phyloP scores from a whole-genome alignment of 169 alveolate genomes.

The Cryptosporidium ubiquitum region DNA sequence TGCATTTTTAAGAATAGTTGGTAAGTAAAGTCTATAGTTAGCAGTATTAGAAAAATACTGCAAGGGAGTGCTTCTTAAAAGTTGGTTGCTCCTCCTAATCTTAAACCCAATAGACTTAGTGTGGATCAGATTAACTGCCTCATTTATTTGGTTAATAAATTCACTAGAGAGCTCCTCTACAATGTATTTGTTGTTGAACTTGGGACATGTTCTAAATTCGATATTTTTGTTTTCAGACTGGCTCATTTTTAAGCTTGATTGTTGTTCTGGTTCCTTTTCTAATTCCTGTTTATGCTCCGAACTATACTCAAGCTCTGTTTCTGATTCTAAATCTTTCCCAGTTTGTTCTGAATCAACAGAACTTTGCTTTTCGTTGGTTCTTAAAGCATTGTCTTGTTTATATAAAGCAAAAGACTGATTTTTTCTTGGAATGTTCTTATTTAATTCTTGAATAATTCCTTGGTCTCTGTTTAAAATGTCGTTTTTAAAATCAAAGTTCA shows the following conservation, averaged over 20 bases:
- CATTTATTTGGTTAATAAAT: neutral
- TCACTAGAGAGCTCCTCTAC: neutral
- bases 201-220: neutral
- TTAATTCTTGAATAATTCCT: neutral
- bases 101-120: neutral
- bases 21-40: conserved; percentile 17
- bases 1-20: conserved; percentile 18
- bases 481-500: neutral
- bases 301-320: neutral
- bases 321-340: neutral
- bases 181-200: neutral
- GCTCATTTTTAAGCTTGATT: neutral
- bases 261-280: no score
- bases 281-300: neutral
- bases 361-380: neutral
- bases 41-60: conserved; percentile 3
- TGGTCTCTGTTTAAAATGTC: neutral
- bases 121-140: neutral
- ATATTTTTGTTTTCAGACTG: neutral
- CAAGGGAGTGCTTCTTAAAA: conserved; percentile 10
- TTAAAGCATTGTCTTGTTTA: neutral
- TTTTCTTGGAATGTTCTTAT: neutral
- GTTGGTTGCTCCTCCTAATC: conserved; percentile 28
- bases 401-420: no score
- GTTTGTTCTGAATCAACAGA: neutral